phyloP scores from a whole-genome alignment of 495 filamentous ascomycete species.

The Penicillium tannophilum region DNA sequence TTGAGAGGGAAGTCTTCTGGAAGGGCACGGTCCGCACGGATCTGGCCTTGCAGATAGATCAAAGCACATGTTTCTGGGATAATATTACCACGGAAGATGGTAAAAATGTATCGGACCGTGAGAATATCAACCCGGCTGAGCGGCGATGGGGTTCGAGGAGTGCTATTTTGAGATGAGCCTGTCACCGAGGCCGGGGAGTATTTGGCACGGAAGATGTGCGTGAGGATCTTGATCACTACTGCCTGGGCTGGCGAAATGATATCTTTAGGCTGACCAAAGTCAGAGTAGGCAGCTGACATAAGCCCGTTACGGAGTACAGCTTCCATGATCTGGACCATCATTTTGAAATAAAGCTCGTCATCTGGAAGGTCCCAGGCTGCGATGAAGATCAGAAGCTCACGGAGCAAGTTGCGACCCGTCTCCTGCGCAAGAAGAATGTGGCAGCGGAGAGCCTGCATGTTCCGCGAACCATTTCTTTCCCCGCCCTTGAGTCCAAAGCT shows the following conservation, averaged over 20 bases:
- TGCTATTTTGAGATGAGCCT: conserved; percentile 38
- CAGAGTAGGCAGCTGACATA: conserved; percentile 85
- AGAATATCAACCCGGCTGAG: conserved; percentile 61
- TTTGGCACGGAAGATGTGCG: conserved; percentile 79
- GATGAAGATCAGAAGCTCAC: conserved; percentile 92
- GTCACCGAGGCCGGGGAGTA: conserved; percentile 56
- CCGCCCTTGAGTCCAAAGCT: conserved; percentile 48
- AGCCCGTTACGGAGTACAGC: conserved; percentile 84
- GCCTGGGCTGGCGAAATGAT: conserved; percentile 94
- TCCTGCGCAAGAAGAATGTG: conserved; percentile 85
- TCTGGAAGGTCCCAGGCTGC: conserved; percentile 94
- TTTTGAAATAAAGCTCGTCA: conserved; percentile 88
- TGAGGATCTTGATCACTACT: conserved; percentile 85
- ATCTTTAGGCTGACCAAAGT: conserved; percentile 89
- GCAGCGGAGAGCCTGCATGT: conserved; percentile 82
- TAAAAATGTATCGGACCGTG: conserved; percentile 87
- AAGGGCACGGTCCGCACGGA: conserved; percentile 63
- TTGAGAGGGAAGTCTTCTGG: conserved; percentile 90
- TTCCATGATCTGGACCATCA: conserved; percentile 94
- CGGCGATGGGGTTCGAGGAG: conserved; percentile 36
- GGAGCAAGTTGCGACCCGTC: conserved; percentile 80
- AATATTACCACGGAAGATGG: conserved; percentile 86
- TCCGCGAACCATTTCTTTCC: conserved; percentile 64
- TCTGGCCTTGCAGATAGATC: conserved; percentile 90
- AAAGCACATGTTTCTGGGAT: conserved; percentile 91